Base-by-base conservation (phyloP, 108 stramenopile species). In the Skeletonema costatum region DNA sequence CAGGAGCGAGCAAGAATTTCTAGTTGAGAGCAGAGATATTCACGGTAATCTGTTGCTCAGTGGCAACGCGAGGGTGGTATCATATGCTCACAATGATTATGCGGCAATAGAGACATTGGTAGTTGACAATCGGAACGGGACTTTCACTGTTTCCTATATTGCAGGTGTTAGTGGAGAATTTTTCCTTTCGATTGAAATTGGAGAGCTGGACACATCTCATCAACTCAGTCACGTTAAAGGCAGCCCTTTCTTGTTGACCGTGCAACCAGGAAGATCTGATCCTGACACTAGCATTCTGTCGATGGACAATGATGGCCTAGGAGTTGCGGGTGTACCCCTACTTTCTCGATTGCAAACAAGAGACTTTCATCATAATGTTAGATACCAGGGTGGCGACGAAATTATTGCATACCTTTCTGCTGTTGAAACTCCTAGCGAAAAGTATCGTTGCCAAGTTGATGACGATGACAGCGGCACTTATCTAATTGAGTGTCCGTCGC, bases 1-100 rank as follows among this genome's bases (percentile, higher is more conserved):
- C 76, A 14, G 76, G 76, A 60, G 32, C 11, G 42, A 70, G 17
- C 76, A 77, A n/a, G 62, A 70, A 17, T 70, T 70, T 36, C 19
- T 64, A 4, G 50, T 77, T 32, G 68, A 77, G 29, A 25, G 44
- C 32, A 69, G 76, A 32, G 76, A 77, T 41, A 14, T n/a, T 13
- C 62, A 50, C 4, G 74, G 74, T 9, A 67, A 75, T 32, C 41
- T 68, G 41, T 5, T 60, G 10, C 33, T 77, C 7, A 50, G 12
- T 33, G 68, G 76, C 25, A 63, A 32, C 2, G 61, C 46, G 9
- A 1, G 1, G 19, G 31, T 77, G 1, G 14, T 16, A 25, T 67
- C 42, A 10, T 16, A 33, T 21, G 42, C 29, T 32, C 14, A 63
- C 48, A 53, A 70, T 60, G 11, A 50, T 13, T 6, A 59, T 50